phyloP scores from a whole-genome alignment of 2,329 filamentous ascomycete genomes.

The Bimuria novae-zelandiae region DNA sequence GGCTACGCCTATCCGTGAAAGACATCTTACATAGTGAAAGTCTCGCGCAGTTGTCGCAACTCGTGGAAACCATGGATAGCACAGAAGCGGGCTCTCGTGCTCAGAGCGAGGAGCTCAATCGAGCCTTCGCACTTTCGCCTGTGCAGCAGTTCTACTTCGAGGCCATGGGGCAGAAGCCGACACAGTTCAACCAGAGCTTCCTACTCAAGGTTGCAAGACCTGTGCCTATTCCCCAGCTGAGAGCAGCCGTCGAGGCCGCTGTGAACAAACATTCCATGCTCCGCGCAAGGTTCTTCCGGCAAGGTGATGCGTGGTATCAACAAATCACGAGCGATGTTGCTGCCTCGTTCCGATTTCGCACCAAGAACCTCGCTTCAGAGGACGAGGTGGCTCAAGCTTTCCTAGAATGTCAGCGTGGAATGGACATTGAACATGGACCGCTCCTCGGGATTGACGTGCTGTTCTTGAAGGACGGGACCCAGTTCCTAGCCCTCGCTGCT shows the following conservation, averaged over 20 bases:
- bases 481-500: constrained; percentile 24
- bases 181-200: constrained; percentile 45
- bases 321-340: neutral
- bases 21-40: constrained; percentile 24
- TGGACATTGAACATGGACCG: neutral
- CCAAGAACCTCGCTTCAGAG: neutral
- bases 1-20: constrained; percentile 18
- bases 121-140: constrained; percentile 22
- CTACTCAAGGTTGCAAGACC: constrained; percentile 35
- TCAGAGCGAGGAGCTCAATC: neutral
- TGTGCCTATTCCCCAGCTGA: constrained; percentile 25
- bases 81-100: neutral
- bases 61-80: neutral
- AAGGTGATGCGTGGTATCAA: neutral
- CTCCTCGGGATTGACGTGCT: neutral
- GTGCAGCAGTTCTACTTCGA: constrained; percentile 24
- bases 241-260: constrained; percentile 18
- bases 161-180: neutral
- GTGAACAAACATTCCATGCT: constrained; percentile 25
- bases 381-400: neutral
- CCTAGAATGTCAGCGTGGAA: neutral
- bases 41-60: constrained; percentile 12
- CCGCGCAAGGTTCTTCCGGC: constrained; percentile 18
- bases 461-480: constrained; percentile 3
- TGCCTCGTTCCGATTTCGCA: neutral